A percentile compares a stretch with the other conserved stretches of the same genome.
Evolutionary conservation across 805 yeast genomes (phyloP).

Genomic region (Saturnispora ahearnii): DNA sequence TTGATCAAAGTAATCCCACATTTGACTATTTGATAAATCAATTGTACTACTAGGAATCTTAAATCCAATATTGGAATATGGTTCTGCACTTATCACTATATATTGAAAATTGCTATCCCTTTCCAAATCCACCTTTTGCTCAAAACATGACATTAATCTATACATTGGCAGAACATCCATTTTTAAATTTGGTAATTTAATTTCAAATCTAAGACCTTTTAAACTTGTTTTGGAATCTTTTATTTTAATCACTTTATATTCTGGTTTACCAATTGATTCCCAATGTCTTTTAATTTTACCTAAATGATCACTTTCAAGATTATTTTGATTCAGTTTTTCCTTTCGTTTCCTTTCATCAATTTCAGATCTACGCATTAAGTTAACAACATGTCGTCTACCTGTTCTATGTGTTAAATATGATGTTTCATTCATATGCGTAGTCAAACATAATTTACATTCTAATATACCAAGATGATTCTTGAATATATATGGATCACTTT

Average conservation of each 20-base stretch:
- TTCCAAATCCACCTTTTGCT: constrained; percentile 39
- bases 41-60: constrained; percentile 59
- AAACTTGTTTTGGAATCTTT: constrained; percentile 50
- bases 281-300: constrained; percentile 34
- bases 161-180: constrained; percentile 47
- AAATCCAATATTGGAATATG: constrained; percentile 74
- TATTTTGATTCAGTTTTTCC: constrained; percentile 3
- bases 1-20: constrained; percentile 68
- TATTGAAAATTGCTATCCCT: constrained; percentile 51
- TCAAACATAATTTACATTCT: constrained; percentile 78
- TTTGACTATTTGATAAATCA: constrained; percentile 32
- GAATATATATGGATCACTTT: constrained; percentile 74
- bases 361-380: constrained; percentile 54
- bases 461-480: constrained; percentile 74
- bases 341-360: constrained; percentile 21
- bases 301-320: constrained; percentile 11
- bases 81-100: constrained; percentile 77
- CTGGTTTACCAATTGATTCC: constrained; percentile 65
- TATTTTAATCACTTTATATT: constrained; percentile 57
- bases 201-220: constrained; percentile 57
- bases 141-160: constrained; percentile 71
- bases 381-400: constrained; percentile 74
- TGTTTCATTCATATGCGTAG: constrained; percentile 72
- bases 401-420: constrained; percentile 78
- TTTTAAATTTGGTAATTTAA: constrained; percentile 45